A percentile compares a stretch with the other conserved stretches of the same genome.
Evolutionary conservation across 352 stramenopile species (phyloP).

Genomic region (Phytophthora multivora): DNA sequence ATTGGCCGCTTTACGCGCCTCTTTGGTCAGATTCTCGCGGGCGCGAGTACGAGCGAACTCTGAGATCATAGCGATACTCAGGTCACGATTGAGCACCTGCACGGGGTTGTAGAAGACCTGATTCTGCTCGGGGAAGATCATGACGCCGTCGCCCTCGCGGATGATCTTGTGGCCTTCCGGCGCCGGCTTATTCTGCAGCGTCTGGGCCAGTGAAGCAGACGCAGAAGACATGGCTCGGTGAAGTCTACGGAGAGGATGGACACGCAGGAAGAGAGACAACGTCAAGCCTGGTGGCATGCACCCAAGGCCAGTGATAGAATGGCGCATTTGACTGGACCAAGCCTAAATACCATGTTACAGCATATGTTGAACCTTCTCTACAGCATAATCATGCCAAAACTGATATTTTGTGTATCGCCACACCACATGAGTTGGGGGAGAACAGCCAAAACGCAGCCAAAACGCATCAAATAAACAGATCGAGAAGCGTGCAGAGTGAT

Average conservation of each 20-base stretch:
- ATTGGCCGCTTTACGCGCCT: constrained; percentile 65
- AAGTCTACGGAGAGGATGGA: constrained; percentile 1
- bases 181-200: constrained; percentile 63
- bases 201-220: constrained; percentile 59
- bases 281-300: constrained; percentile 24
- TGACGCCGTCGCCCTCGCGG: constrained; percentile 89
- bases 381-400: background rate
- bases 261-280: constrained; percentile 2
- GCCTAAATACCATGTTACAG: background rate
- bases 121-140: constrained; percentile 91
- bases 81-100: constrained; percentile 98
- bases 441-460: constrained; percentile 15
- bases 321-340: constrained; percentile 11
- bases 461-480: constrained; percentile 5
- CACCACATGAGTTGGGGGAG: constrained; percentile 23
- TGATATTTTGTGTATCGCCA: background rate
- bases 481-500: constrained; percentile 4
- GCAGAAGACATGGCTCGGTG: constrained; percentile 42
- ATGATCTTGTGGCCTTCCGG: constrained; percentile 86
- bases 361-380: background rate
- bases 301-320: constrained; percentile 10
- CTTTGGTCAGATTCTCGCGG: constrained; percentile 70
- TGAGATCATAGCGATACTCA: constrained; percentile 98
- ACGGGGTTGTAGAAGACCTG: constrained; percentile 95
- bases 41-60: constrained; percentile 94